Evolutionary conservation across 2,329 filamentous ascomycete genomes (phyloP).

Genomic region (Diaporthe caulivora): DNA sequence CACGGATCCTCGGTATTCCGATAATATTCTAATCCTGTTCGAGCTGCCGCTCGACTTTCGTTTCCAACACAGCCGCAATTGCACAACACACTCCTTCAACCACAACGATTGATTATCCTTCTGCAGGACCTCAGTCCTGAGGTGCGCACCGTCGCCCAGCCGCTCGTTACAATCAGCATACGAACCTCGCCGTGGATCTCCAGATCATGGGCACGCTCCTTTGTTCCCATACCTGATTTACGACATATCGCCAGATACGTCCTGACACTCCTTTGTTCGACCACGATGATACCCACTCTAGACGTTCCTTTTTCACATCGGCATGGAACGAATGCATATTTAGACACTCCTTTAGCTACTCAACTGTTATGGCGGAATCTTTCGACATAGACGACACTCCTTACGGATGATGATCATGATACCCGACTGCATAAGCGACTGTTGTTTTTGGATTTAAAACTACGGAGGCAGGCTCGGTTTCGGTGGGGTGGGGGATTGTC

Average conservation of each 20-base stretch:
- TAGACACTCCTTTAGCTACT: slow-evolving; percentile 46
- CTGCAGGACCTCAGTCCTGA: not conserved
- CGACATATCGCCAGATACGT: slow-evolving; percentile 42
- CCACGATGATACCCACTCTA: slow-evolving; percentile 56
- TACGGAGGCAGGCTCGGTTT: slow-evolving; percentile 30
- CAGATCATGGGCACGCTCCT: slow-evolving; percentile 49
- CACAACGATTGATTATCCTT: slow-evolving; percentile 28
- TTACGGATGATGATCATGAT: slow-evolving; percentile 58
- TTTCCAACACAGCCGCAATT: slow-evolving; percentile 50
- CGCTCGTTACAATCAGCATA: slow-evolving; percentile 48
- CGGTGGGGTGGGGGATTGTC: slow-evolving; percentile 8
- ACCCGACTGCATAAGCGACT: slow-evolving; percentile 69
- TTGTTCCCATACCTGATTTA: slow-evolving; percentile 43
- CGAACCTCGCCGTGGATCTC: slow-evolving; percentile 46
- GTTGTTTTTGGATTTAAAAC: slow-evolving; percentile 40
- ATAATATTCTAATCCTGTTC: slow-evolving; percentile 46
- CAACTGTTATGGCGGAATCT: slow-evolving; percentile 51
- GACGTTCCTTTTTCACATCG: slow-evolving; percentile 55
- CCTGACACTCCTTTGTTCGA: slow-evolving; percentile 49
- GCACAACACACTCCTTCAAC: slow-evolving; percentile 45
- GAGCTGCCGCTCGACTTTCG: slow-evolving; percentile 43
- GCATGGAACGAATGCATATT: slow-evolving; percentile 52
- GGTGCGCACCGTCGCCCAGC: slow-evolving; percentile 13
- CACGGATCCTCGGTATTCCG: slow-evolving; percentile 39
- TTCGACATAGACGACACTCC: slow-evolving; percentile 59